These are phyloP conservation scores for Aspergillus egyptiacus DNA, from an alignment of 495 filamentous ascomycete genomes.

Conservation along the genomic window DNA sequence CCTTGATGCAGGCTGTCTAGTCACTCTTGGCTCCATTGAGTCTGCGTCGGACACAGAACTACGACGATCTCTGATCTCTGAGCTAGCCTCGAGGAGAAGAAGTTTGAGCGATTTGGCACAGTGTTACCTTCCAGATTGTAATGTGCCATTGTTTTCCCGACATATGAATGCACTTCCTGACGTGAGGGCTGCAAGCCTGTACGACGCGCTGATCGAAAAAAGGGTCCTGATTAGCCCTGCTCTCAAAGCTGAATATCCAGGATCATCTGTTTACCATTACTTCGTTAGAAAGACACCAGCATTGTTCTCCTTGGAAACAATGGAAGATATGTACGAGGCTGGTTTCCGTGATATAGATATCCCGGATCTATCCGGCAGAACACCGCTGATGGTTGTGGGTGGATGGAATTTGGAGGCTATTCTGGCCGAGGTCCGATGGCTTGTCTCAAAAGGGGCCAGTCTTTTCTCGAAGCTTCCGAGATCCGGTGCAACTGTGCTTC, in stretches of 20 bases:
- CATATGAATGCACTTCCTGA: not conserved
- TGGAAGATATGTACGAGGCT: not conserved
- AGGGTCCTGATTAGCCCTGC: not conserved
- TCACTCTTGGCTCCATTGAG: not conserved
- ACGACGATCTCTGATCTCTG: not conserved
- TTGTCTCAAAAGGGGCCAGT: not conserved
- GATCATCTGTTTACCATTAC: not conserved
- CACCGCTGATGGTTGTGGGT: not conserved
- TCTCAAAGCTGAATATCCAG: not conserved
- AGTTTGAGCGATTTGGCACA: not conserved
- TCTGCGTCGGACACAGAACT: no score
- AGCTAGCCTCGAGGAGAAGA: not conserved
- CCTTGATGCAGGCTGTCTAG: not conserved
- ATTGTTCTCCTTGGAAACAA: no score
- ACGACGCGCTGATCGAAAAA: not conserved
- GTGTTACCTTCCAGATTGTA: not conserved
- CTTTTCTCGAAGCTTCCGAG: not conserved
- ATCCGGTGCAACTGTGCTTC: not conserved
- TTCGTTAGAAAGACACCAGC: no score
- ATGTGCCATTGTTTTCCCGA: no score
- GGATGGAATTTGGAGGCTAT: not conserved
- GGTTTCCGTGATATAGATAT: constrained; percentile 1
- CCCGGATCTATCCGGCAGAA: not conserved
- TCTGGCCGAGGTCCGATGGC: not conserved
- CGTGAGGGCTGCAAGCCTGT: not conserved